Base-by-base conservation (phyloP, 2,329 filamentous ascomycete species). In the Aspergillus melleus region DNA sequence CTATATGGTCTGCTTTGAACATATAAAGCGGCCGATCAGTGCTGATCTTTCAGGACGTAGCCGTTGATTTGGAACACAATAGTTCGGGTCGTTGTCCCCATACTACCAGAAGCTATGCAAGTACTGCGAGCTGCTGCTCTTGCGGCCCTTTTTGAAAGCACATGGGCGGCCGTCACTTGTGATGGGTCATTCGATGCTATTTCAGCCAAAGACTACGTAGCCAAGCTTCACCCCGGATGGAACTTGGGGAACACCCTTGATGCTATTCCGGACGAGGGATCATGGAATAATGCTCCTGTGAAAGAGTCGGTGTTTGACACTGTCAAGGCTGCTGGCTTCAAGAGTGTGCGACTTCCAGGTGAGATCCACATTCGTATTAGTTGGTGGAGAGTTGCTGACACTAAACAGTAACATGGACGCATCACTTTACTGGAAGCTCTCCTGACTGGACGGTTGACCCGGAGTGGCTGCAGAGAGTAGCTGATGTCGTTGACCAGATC, bases 161-260 rank as follows among this genome's bases (percentile, higher is more conserved):
- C 52, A 19, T 62, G 63, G 44, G 63, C 67, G 16, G 36, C 36
- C 6, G 64, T 66, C 20, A 62, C 65, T 54, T 83, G 81, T 61
- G 70, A 71, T 1, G 76, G 76, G 1, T 75, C 73, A 6, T 84
- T 84, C 67, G 70, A 69, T 2, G 68, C 76, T 3, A 76, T 84
- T 51, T 77, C 81, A 0, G 83, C 82, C 0, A 70, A 74, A 0
- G 71, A 79, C 2, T 85, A 76, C 54, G 74, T 86, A 52, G 74
- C 76, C 5, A 78, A 75, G 9, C 74, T 86, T 46, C 82, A 82
- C 52, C 81, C 84, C 0, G 84, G 85, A 8, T 87, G 85, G 85
- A 87, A 87, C 63, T 65, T 86, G 9, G 85, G 85, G 10, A 87
- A 87, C 58, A 86, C 84, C 0, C 77, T 87, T 30, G 86, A 87